These are phyloP conservation scores for Favolaschia claudopus DNA, from an alignment of 768 basidiomycete species.

Conservation along the genomic window DNA sequence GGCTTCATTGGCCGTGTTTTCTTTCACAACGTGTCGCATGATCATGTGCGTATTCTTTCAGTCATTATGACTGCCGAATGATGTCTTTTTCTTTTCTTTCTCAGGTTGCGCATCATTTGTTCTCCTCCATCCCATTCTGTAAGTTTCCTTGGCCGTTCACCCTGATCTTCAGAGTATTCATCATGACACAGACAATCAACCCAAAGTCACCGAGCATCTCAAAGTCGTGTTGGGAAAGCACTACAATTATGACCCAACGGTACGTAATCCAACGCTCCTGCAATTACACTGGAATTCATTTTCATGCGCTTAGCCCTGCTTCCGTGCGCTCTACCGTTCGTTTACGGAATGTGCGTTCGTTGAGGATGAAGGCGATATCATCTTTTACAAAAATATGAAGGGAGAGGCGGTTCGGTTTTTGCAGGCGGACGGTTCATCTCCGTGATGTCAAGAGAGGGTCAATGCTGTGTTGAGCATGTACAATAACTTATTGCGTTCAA, in stretches of 20 bases:
- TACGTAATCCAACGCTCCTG: constrained; percentile 39
- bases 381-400: constrained; percentile 60
- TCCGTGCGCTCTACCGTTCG: constrained; percentile 60
- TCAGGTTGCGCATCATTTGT: constrained; percentile 68
- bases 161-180: too few species aligned
- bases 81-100: constrained; percentile 36
- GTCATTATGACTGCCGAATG: constrained; percentile 39
- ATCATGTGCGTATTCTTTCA: neutral
- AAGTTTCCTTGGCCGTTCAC: constrained; percentile 26
- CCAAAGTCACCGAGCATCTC: constrained; percentile 52
- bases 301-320: constrained; percentile 1
- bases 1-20: constrained; percentile 67
- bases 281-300: neutral
- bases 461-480: too few species aligned
- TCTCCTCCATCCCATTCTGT: constrained; percentile 66
- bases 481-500: too few species aligned
- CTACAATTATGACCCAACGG: constrained; percentile 67
- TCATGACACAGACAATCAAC: constrained; percentile 52
- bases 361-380: constrained; percentile 59
- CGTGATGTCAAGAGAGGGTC: too few species aligned
- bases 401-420: constrained; percentile 41
- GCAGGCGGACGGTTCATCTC: too few species aligned
- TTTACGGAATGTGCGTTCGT: constrained; percentile 67
- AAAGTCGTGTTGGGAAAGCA: constrained; percentile 59
- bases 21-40: constrained; percentile 33